Conservation (phyloP, 257 asterid species). For the Nicotiana knightiana region DNA sequence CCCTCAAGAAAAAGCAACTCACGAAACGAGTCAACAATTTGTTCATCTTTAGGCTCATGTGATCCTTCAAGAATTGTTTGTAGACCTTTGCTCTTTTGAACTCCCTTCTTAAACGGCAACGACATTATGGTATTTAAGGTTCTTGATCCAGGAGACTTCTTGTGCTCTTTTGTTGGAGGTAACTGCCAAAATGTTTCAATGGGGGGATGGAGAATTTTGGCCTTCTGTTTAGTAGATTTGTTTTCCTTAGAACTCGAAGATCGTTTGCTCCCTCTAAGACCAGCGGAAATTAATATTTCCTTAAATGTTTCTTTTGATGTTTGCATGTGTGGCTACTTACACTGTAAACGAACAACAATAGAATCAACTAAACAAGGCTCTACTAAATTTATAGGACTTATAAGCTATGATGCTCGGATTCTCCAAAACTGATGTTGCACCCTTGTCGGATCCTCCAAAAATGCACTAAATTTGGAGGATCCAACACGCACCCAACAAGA, state of each 20-base stretch:
- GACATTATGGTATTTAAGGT: conserved; percentile 32
- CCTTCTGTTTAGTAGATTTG: conserved; percentile 15
- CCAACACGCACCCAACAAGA: too few species aligned
- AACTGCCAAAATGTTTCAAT: conserved; percentile 51
- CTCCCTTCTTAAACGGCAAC: conserved; percentile 20
- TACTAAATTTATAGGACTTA: not conserved
- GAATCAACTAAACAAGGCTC: not conserved
- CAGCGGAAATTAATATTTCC: conserved; percentile 34
- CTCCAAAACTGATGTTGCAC: too few species aligned
- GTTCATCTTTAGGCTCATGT: conserved; percentile 46
- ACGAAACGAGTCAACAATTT: conserved; percentile 47
- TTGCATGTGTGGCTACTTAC: conserved; percentile 35
- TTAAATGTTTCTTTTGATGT: conserved; percentile 35
- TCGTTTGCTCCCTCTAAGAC: conserved; percentile 16
- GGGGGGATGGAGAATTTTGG: conserved; percentile 35
- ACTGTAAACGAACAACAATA: conserved; percentile 9
- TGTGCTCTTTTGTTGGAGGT: conserved; percentile 20
- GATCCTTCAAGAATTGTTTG: conserved; percentile 37
- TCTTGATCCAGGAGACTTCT: not conserved
- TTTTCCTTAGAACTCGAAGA: conserved; percentile 15
- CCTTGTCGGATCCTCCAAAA: too few species aligned
- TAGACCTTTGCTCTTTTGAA: conserved; percentile 29
- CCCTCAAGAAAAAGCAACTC: conserved; percentile 46
- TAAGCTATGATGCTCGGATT: too few species aligned
- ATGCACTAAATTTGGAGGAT: too few species aligned